These are phyloP conservation scores for Trypanosomatidae sp. DNA, from an alignment of 208 protist genomes.

Conservation along the genomic window DNA sequence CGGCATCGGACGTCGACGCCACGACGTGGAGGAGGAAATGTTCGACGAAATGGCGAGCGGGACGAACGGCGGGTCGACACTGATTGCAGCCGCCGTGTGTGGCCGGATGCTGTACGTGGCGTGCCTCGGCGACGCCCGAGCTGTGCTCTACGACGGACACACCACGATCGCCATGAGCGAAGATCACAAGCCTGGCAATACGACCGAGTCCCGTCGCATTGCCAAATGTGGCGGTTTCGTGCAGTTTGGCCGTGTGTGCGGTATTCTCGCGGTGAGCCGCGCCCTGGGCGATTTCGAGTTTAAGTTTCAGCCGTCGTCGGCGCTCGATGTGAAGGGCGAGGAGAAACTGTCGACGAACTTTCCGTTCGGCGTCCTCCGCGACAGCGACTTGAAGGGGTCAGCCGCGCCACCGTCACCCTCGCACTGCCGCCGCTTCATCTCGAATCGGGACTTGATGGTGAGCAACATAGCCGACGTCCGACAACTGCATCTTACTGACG, in stretches of 20 bases:
- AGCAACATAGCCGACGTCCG: constrained; percentile 79
- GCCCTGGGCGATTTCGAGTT: constrained; percentile 93
- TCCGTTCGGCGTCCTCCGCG: constrained; percentile 21
- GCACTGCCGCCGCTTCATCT: constrained; percentile 27
- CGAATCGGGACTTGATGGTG: constrained; percentile 65
- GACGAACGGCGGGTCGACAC: constrained; percentile 64
- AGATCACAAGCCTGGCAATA: constrained; percentile 90
- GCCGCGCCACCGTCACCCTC: constrained; percentile 1
- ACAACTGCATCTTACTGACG: constrained; percentile 73
- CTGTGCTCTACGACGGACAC: constrained; percentile 73
- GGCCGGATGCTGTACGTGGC: constrained; percentile 83
- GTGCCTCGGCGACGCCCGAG: constrained; percentile 87
- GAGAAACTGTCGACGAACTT: constrained; percentile 19
- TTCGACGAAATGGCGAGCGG: constrained; percentile 17
- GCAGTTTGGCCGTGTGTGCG: constrained; percentile 91
- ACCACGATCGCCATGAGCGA: constrained; percentile 89
- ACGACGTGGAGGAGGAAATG: constrained; percentile 17
- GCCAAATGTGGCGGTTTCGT: constrained; percentile 85
- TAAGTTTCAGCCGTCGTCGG: constrained; percentile 61
- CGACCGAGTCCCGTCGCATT: constrained; percentile 76
- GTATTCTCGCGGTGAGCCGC: constrained; percentile 87
- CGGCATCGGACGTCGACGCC: constrained; percentile 14
- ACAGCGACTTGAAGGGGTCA: background rate
- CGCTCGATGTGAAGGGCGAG: constrained; percentile 25
- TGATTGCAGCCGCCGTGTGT: constrained; percentile 65